Conservation (phyloP, 148 eudicot genomes). For the Linanthus parryae region DNA sequence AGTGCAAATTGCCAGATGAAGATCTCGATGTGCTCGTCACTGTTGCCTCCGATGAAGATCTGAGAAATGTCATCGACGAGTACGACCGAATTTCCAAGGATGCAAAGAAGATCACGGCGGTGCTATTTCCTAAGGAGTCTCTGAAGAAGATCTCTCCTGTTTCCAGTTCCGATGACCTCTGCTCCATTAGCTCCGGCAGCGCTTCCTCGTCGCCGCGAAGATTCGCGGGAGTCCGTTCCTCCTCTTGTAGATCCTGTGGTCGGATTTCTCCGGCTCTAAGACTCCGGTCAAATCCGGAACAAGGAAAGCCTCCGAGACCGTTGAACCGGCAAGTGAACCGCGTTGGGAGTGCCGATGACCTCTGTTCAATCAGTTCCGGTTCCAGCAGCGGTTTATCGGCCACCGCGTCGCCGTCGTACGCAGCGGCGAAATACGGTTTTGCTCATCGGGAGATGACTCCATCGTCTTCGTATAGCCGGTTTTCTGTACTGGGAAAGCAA, state of each 20-base stretch:
- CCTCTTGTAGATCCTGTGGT: too few species aligned
- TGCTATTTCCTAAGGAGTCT: slow-evolving; percentile 24
- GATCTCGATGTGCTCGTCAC: slow-evolving; percentile 39
- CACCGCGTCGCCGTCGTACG: too few species aligned
- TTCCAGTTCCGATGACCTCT: slow-evolving; percentile 6
- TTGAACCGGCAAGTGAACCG: too few species aligned
- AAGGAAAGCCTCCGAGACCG: too few species aligned
- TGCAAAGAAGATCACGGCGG: slow-evolving; percentile 30
- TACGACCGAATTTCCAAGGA: slow-evolving; percentile 22
- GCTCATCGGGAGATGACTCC: too few species aligned
- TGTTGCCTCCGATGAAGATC: slow-evolving; percentile 34
- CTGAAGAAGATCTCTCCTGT: slow-evolving; percentile 14
- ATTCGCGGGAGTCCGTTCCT: background rate
- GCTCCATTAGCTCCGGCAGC: slow-evolving; percentile 4
- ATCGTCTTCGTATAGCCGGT: too few species aligned
- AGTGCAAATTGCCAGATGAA: slow-evolving; percentile 36
- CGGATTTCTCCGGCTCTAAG: too few species aligned
- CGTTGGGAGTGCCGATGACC: slow-evolving; percentile 1
- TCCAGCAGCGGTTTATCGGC: too few species aligned
- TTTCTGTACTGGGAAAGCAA: too few species aligned
- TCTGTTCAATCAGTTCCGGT: slow-evolving; percentile 4
- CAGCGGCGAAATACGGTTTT: too few species aligned
- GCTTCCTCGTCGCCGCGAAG: background rate
- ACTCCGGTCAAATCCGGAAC: too few species aligned
- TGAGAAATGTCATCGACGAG: slow-evolving; percentile 28